These are phyloP conservation scores for Dictyostelium intermedium DNA, from an alignment of 78 protist genomes.

Conservation along the genomic window DNA sequence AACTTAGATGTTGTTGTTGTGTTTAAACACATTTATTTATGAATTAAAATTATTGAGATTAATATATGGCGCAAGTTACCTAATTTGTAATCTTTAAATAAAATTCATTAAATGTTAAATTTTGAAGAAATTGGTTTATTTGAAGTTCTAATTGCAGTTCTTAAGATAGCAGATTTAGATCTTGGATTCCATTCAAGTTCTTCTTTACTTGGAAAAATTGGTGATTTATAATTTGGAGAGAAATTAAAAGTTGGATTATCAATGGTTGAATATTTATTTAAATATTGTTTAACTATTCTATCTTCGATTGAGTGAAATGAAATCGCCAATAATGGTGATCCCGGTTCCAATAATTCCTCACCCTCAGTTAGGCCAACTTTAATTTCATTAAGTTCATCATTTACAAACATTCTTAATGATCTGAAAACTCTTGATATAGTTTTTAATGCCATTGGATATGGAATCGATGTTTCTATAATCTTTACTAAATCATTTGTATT, in stretches of 20 bases:
- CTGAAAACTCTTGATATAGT: constrained; percentile 56
- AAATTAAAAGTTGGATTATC: constrained; percentile 1
- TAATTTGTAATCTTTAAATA: too few relatives aligned
- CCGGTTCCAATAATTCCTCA: constrained; percentile 16
- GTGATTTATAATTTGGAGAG: neutral
- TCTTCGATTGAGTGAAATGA: constrained; percentile 77
- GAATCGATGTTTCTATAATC: constrained; percentile 28
- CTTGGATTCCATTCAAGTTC: constrained; percentile 67
- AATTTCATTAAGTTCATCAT: constrained; percentile 34
- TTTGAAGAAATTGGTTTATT: neutral
- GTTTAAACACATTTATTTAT: too few relatives aligned
- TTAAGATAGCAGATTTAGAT: constrained; percentile 42
- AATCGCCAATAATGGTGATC: constrained; percentile 12
- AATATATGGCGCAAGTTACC: too few relatives aligned
- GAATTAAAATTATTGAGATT: too few relatives aligned
- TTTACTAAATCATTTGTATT: constrained; percentile 22
- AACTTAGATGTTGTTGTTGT: too few relatives aligned
- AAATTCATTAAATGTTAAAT: neutral
- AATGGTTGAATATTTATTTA: neutral
- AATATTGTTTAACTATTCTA: constrained; percentile 36
- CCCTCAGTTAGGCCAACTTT: constrained; percentile 29
- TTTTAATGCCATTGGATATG: constrained; percentile 62
- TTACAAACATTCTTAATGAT: constrained; percentile 57
- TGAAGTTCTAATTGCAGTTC: constrained; percentile 28
- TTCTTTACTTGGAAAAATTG: constrained; percentile 10